Base-by-base conservation (phyloP, 2,329 filamentous ascomycete species). In the Delphinella strobiligena region DNA sequence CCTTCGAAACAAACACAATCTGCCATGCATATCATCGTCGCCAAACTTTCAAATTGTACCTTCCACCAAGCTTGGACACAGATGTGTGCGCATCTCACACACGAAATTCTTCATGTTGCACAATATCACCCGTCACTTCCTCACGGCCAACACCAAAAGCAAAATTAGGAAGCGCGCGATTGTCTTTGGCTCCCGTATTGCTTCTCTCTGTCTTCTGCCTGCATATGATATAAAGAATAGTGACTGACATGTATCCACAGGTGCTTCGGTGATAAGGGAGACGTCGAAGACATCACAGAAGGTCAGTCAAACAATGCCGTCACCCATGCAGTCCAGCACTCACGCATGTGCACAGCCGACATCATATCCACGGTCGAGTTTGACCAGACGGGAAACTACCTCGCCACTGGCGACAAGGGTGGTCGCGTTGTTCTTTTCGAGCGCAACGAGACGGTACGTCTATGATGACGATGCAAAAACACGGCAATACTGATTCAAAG, bases 251-350 rank as follows among this genome's bases (percentile, higher is more conserved):
- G 15, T 16, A 12, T 15, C n/a, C 12, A 19, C 56, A 96, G 89
- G 71, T 96, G 91, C 72, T 98, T 98, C 68, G 91, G 91, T 65
- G 91, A 98, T 70, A 98, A 98, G 69, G 91, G 91, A 54, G 91
- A 98, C 69, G 89, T 98, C 51, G 91, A 96, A 66, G 88, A 95
- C 63, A 95, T 95, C 62, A 95, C 88, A 66, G 88, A 95, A 80
- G 84, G 85, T 88, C 71, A 45, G 59, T 50, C 36, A 31, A 38
- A 43, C 40, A 2, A 19, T 15, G 17, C 19, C 22, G 18, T 16
- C 37, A 31, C 27, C 37, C 9, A 37, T n/a, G 5, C 17, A 14
- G 3, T 12, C n/a, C 30, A 38, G 19, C 31, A 15, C 35, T 42
- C 22, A 42, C 35, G n/a, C 19, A 34, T n/a, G 19, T 19, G 11